phyloP scores from a whole-genome alignment of 306 rosid genomes.

The Prinsepia uniflora region DNA sequence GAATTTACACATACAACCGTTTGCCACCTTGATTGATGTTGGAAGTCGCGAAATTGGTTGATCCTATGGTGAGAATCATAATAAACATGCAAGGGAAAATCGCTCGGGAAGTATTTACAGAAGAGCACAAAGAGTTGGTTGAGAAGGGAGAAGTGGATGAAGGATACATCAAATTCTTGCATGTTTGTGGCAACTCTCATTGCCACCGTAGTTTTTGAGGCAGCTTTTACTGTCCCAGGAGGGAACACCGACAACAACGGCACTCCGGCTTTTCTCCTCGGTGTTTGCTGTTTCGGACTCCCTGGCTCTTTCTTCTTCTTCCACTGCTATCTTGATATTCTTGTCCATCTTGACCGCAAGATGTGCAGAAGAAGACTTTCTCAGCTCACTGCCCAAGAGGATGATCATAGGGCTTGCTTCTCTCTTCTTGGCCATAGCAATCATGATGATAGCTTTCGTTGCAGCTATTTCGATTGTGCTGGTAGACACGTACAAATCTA shows the following conservation, averaged over 20 bases:
- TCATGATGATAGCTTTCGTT: not conserved
- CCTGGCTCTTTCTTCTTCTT: not conserved
- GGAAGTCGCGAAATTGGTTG: conserved; percentile 48
- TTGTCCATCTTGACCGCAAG: not conserved
- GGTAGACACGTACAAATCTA: not conserved
- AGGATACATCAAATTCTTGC: conserved; percentile 50
- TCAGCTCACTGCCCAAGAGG: not conserved
- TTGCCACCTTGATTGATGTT: not conserved
- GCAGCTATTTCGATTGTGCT: not conserved
- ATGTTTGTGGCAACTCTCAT: conserved; percentile 48
- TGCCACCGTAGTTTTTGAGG: conserved; percentile 42
- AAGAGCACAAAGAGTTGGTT: conserved; percentile 39
- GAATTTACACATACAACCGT: no score
- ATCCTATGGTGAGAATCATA: conserved; percentile 20
- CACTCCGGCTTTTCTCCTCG: conserved; percentile 31
- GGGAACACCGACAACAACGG: conserved; percentile 34
- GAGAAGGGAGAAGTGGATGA: conserved; percentile 52
- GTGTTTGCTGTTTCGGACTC: conserved; percentile 22
- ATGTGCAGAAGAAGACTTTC: not conserved
- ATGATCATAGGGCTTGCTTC: not conserved
- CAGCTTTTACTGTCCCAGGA: conserved; percentile 45
- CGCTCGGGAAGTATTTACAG: conserved; percentile 47
- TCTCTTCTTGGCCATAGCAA: not conserved
- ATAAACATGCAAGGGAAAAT: conserved; percentile 14
- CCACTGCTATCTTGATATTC: not conserved